Evolutionary conservation across 805 yeast species (phyloP), one percentile per base, ranked within the genome.

Genomic region (Myxozyma monticola): DNA sequence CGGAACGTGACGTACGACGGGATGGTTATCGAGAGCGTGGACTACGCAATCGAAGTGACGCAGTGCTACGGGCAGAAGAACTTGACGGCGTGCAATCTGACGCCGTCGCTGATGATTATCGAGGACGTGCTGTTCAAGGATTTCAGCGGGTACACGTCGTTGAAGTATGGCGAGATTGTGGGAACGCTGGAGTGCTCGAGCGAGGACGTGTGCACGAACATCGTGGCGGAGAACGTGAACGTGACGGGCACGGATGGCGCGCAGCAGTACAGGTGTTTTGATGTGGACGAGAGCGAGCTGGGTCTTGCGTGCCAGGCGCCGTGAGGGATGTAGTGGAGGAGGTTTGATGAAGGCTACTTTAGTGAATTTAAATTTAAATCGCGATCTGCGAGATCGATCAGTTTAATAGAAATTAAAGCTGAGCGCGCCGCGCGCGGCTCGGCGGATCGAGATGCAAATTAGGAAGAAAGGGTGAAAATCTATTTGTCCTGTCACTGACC

Each of bases 31-130:
- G 18, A 9, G n/a, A 10, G 18, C 22, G 22, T 17, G 8, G 38
- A 35, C 22, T 35, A 35, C 38, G 38, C 38, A 14, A 35, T 35
- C 22, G 38, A 35, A 14, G 12, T 35, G 5, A 35, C 38, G 21
- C 38, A 35, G 38, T 35, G 38, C 25, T 35, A 35, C 22, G 22
- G 18, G n/a, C 38, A 35, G 22, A n/a, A n/a, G 22, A 35, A 35
- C 18, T 20, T n/a, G 22, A 35, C 38, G 22, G 21, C 20, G 7
- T 35, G 38, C 22, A 35, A 17, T 20, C 15, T 35, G 38, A n/a
- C 15, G 12, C 18, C 38, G n/a, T 7, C 21, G 21, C 12, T 20
- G 9, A 6, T 35, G n/a, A 20, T 21, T 5, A 35, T 35, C 14
- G 38, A 18, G 38, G 38, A 35, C 22, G 14, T 35, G 18, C 22